Evolutionary conservation across 179 eudicot genomes (phyloP).

Genomic region (Patellifolia procumbens): DNA sequence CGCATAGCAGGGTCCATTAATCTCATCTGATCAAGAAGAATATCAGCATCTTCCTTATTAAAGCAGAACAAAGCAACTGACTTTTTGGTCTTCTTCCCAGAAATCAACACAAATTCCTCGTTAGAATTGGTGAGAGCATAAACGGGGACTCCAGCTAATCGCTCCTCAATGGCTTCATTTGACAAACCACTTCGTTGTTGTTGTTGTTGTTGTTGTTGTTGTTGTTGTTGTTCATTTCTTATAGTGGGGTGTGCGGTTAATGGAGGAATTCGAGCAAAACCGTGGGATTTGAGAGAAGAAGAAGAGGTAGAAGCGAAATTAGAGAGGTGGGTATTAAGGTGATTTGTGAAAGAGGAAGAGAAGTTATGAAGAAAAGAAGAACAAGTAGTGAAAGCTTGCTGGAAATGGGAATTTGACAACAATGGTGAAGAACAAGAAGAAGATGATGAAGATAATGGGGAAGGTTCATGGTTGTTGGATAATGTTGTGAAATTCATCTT

Average conservation of each 20-base stretch:
- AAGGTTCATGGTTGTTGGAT: constrained; percentile 17
- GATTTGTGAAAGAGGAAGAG: constrained; percentile 39
- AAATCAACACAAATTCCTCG: constrained; percentile 74
- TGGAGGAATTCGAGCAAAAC: constrained; percentile 43
- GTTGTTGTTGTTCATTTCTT: background rate
- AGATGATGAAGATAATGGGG: constrained; percentile 2
- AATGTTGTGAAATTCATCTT: constrained; percentile 25
- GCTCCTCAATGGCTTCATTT: constrained; percentile 61
- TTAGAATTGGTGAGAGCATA: constrained; percentile 67
- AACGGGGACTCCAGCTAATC: constrained; percentile 76
- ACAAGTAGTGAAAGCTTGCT: constrained; percentile 42
- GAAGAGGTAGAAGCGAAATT: constrained; percentile 26
- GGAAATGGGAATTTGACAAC: constrained; percentile 29
- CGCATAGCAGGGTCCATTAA: constrained; percentile 67
- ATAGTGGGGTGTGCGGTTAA: background rate
- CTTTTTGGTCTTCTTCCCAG: constrained; percentile 43
- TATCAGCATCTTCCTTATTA: constrained; percentile 63
- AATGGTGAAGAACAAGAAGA: background rate
- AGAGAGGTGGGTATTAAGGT: constrained; percentile 39
- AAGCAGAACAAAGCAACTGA: constrained; percentile 79
- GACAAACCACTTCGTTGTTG: constrained; percentile 28
- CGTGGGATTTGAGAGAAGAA: constrained; percentile 24
- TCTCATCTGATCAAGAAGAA: constrained; percentile 70
- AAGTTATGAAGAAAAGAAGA: constrained; percentile 36
- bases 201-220: background rate